Evolutionary conservation across 306 rosid species (phyloP), one percentile per base, ranked within the genome.

Genomic region (Quercus glauca): DNA sequence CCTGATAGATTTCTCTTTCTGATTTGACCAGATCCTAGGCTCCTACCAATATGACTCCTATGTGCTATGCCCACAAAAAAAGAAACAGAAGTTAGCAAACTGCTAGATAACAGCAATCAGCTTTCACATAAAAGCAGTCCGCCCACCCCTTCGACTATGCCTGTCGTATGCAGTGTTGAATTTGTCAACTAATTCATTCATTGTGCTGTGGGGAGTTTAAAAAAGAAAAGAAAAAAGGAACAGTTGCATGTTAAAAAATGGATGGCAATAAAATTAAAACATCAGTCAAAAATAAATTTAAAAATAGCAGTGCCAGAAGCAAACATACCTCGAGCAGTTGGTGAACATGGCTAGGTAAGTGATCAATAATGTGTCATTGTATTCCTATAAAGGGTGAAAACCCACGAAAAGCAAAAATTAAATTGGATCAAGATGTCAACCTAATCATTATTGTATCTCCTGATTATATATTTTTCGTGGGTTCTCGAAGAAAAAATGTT

Each of bases 291-390:
- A 33, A 68, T 35, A 35, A 68, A 19, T 19, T 6, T 33, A 67
- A 57, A 17, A 41, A 63, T 25, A 8, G 59, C 79, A 58, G 73
- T 72, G 74, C 28, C 19, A 76, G 71, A 64, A 29, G 76, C 68
- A 20, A 69, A 71, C 87, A 80, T 86, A 95, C 99, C 99, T 95
- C 82, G 98, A 95, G 85, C 99, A 93, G 86, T 91, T 93, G 83
- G 99, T 95, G 89, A 89, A 88, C 97, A 91, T 90, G 71, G 99
- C 97, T 64, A 95, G 92, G 84, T 93, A 91, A 56, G 96, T 85
- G 80, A 93, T 82, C 89, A 95, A 79, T 82, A 93, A 78, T 21
- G 99, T 95, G 85, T 95, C 97, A 80, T 90, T 95, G 85, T 93
- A 93, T 78, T 92, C 99, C 99, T 95, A 76, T 63, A 81, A 28